Base-by-base conservation (phyloP, 2,329 filamentous ascomycete genomes). In the Cadophora sp. region DNA sequence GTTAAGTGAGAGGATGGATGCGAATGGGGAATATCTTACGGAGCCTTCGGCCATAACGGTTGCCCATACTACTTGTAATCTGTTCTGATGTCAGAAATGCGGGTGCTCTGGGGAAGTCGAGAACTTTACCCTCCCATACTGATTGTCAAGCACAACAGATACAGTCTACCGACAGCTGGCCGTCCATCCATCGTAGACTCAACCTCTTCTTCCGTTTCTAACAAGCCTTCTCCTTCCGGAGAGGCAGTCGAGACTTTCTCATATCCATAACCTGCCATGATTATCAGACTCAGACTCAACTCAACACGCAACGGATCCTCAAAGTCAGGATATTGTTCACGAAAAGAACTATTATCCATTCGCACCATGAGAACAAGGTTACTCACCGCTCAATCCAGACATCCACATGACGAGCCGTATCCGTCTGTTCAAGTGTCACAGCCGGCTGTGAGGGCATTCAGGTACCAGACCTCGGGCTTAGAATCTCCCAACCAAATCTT, bases 41-140 rank as follows among this genome's bases (percentile, higher is more conserved):
- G 66, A 65, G 29, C 66, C 66, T 58, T 62, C 37, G 8, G 66
- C 43, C 55, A 65, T 62, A 26, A 68, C 51, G 31, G 50, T 60
- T 34, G 66, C 29, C 62, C 62, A 68, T 29, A 68, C 62, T 5
- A 65, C 62, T 27, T 62, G 66, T 46, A 66, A 48, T 26, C 58
- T 69, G 40, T 26, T 29, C 34, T 51, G 19, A 55, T 16, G n/a
- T 59, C 27, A 24, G 43, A 48, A 22, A 22, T 4, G 55, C 1
- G 11, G 14, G 3, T 58, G 55, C 22, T 24, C 6, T 16, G 3
- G 40, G 40, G 24, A 3, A 16, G 14, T 19, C 1, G 24, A 19
- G 19, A 22, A 40, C 3, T 6, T 59, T 24, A 59, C 55, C 55
- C 55, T 59, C 55, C 55, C n/a, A 59, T 59, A 22, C 55, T 59